These are phyloP conservation scores for Protea cynaroides DNA, from an alignment of 164 flowering plant genomes.

Conservation along the genomic window DNA sequence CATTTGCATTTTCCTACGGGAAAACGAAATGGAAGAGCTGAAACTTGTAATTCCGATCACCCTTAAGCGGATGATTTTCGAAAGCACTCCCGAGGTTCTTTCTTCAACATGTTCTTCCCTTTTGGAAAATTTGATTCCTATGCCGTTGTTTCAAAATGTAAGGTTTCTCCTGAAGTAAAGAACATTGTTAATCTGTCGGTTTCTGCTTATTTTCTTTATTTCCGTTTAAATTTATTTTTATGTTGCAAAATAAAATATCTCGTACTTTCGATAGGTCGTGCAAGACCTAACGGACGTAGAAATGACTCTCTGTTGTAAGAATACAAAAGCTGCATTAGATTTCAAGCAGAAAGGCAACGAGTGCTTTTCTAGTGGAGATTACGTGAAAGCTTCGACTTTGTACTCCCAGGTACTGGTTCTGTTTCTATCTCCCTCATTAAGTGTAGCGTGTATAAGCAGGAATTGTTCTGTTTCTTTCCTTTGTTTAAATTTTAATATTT, in stretches of 20 bases:
- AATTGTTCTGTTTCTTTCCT: background rate
- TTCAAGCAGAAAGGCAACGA: constrained; percentile 62
- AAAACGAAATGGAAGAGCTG: constrained; percentile 56
- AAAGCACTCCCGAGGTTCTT: constrained; percentile 39
- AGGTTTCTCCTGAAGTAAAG: background rate
- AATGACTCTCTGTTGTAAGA: constrained; percentile 46
- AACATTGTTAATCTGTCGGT: background rate
- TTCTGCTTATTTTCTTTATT: background rate
- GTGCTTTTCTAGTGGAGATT: constrained; percentile 50
- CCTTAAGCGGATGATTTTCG: constrained; percentile 34
- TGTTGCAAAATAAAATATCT: background rate
- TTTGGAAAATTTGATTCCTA: constrained; percentile 40
- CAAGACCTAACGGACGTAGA: constrained; percentile 46
- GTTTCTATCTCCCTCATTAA: background rate
- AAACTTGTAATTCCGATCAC: constrained; percentile 43
- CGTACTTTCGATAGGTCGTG: constrained; percentile 30
- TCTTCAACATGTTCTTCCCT: constrained; percentile 50
- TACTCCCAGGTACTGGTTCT: constrained; percentile 52
- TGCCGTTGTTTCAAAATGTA: constrained; percentile 55
- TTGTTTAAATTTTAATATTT: background rate
- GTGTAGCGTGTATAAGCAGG: background rate
- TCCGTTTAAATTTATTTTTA: background rate
- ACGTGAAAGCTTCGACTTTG: constrained; percentile 41
- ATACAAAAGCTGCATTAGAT: constrained; percentile 48
- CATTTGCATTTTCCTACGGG: no score